Conservation (phyloP, 176 grass and related monocot species). For the Phoenix dactylifera region DNA sequence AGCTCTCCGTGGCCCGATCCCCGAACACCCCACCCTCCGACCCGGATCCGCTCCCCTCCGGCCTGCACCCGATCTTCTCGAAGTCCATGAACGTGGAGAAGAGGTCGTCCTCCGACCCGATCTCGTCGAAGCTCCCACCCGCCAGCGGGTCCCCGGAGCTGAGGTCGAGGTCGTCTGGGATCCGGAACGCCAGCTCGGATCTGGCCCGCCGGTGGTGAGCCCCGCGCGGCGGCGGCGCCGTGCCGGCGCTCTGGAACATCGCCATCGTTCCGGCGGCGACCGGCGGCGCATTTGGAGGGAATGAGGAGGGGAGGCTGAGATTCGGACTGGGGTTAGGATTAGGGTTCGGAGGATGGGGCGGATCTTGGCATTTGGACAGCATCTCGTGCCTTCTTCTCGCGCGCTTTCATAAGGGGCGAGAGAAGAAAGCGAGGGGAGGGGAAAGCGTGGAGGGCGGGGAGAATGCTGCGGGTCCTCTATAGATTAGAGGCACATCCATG, state of each 20-base stretch:
- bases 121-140: slow-evolving; percentile 54
- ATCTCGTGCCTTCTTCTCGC: slow-evolving; percentile 31
- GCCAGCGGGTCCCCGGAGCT: slow-evolving; percentile 28
- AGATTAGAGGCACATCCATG: too few relatives aligned
- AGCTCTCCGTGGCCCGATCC: slow-evolving; percentile 57
- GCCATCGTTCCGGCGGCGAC: background rate
- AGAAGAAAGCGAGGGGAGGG: background rate
- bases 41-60: slow-evolving; percentile 35
- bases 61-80: slow-evolving; percentile 68
- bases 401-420: background rate
- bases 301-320: slow-evolving; percentile 1
- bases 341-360: slow-evolving; percentile 23
- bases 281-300: slow-evolving; percentile 12
- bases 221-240: slow-evolving; percentile 29
- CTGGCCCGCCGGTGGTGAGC: slow-evolving; percentile 86
- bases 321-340: slow-evolving; percentile 15
- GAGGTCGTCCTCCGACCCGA: slow-evolving; percentile 95
- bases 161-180: slow-evolving; percentile 69
- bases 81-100: slow-evolving; percentile 99
- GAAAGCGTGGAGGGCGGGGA: background rate
- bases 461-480: too few relatives aligned
- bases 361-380: slow-evolving; percentile 63
- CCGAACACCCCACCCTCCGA: slow-evolving; percentile 25
- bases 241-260: slow-evolving; percentile 5
- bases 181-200: slow-evolving; percentile 91